phyloP scores from a whole-genome alignment of 495 filamentous ascomycete species.

The Podospora sp. region DNA sequence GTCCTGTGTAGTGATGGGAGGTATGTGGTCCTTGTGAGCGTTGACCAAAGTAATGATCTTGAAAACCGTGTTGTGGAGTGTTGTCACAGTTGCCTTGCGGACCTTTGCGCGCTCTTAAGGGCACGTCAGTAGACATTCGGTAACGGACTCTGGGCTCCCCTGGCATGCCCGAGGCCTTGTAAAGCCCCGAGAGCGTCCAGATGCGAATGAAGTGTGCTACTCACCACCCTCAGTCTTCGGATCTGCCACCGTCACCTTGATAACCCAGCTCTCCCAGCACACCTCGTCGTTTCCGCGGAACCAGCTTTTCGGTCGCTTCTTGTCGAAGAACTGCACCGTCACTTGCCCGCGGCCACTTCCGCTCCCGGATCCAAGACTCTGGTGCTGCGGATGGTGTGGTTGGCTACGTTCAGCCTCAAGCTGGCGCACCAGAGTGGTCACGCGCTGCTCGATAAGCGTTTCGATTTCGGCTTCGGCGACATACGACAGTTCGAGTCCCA shows the following conservation, averaged over 20 bases:
- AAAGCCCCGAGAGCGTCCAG: neutral
- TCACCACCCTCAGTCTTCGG: slow-evolving; percentile 86
- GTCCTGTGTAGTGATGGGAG: slow-evolving; percentile 91
- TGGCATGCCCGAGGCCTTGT: neutral
- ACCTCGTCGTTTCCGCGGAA: slow-evolving; percentile 85
- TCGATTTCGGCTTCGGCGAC: slow-evolving; percentile 90
- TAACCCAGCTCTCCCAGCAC: slow-evolving; percentile 93
- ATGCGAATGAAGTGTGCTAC: slow-evolving; percentile 24
- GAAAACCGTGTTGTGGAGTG: slow-evolving; percentile 79
- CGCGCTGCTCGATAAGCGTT: slow-evolving; percentile 86
- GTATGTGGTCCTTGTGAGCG: slow-evolving; percentile 91
- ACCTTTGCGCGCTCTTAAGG: slow-evolving; percentile 78
- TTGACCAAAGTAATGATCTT: slow-evolving; percentile 87
- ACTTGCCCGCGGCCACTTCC: slow-evolving; percentile 72
- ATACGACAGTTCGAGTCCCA: slow-evolving; percentile 87
- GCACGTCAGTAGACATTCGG: slow-evolving; percentile 13
- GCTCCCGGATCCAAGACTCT: neutral
- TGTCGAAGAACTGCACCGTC: slow-evolving; percentile 93
- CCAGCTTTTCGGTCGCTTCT: slow-evolving; percentile 80
- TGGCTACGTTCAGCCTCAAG: slow-evolving; percentile 51
- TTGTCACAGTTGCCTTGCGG: slow-evolving; percentile 82
- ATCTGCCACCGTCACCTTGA: slow-evolving; percentile 88
- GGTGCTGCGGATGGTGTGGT: slow-evolving; percentile 22
- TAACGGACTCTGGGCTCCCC: neutral
- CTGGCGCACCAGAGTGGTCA: slow-evolving; percentile 72